Percentiles rank a stretch among this genome's conserved stretches.
Evolutionary conservation across 495 filamentous ascomycete species (phyloP).

Genomic region (Copromyces sp.): DNA sequence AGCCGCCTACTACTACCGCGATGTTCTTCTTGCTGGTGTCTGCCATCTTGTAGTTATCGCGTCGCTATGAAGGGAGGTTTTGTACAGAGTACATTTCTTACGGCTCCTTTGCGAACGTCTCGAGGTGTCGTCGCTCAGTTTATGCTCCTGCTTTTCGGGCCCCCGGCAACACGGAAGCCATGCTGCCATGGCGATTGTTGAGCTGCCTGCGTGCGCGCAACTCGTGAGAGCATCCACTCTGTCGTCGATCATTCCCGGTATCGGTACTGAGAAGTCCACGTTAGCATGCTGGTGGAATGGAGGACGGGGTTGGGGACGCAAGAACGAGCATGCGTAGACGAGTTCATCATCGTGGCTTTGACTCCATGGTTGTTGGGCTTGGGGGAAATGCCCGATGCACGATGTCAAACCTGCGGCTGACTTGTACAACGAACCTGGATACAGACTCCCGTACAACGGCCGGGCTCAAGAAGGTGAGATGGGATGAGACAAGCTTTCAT

Average conservation of each 20-base stretch:
- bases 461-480: neutral
- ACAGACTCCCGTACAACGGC: neutral
- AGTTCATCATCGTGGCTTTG: neutral
- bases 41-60: neutral
- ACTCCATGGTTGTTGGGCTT: neutral
- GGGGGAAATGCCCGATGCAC: neutral
- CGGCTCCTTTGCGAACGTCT: neutral
- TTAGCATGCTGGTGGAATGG: neutral
- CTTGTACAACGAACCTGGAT: neutral
- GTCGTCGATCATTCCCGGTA: neutral
- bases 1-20: neutral
- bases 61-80: neutral
- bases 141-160: neutral
- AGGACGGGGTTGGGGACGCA: neutral
- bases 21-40: neutral
- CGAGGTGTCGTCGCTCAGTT: neutral
- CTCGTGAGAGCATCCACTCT: neutral
- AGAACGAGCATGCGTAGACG: neutral
- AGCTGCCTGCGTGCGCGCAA: neutral
- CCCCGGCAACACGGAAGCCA: neutral
- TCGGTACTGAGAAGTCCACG: neutral
- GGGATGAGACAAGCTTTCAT: neutral
- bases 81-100: neutral
- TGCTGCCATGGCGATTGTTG: neutral
- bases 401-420: neutral